Base-by-base conservation (phyloP, 148 eudicot genomes). In the Heliamphora exappendiculata region DNA sequence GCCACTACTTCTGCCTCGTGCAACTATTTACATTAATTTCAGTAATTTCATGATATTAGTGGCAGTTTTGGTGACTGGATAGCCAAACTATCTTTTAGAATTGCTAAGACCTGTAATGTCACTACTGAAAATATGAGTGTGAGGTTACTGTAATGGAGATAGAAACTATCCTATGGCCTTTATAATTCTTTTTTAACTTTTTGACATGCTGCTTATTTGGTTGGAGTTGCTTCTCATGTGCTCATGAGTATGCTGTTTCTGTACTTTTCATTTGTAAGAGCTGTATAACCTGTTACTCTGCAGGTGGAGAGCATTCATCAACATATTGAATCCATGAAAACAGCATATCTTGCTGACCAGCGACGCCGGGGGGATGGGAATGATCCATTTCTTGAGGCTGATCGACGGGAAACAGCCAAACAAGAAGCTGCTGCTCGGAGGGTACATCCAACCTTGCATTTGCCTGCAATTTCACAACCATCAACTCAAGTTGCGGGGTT, bases 241-340 rank as follows among this genome's bases (percentile, higher is more conserved):
- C 67, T 16, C 53, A 59, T 31, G 59, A 63, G 34, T 19, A 73
- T 73, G 24, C 39, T 49, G 36, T 20, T 36, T 28, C 47, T 63
- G 31, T 75, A 20, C 1, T 44, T 44, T 9, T 20, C 49, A 13
- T 39, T 5, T 3, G 24, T 41, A 73, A 57, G 36, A 41, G 64
- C 31, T 75, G 14, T 5, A 29, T 75, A n/a, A 24, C 9, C 33
- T 39, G 55, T 16, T 58, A 64, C 19, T 44, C 22, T 75, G 74
- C 69, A 95, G 99, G 97, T 91, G 70, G 99, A 95, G 79, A 93
- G 96, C 84, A 95, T 92, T 82, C 99, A 95, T 83, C 99, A 95
- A 79, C 91, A 95, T 81, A 90, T 95, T 42, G 99, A 90, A 78
- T 95, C 97, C 70, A 95, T 95, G 99, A 92, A 88, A 84, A 75